Evolutionary conservation across 2,329 filamentous ascomycete genomes (phyloP), one percentile per base, ranked within the genome.

Genomic region (Talaromyces sp.): DNA sequence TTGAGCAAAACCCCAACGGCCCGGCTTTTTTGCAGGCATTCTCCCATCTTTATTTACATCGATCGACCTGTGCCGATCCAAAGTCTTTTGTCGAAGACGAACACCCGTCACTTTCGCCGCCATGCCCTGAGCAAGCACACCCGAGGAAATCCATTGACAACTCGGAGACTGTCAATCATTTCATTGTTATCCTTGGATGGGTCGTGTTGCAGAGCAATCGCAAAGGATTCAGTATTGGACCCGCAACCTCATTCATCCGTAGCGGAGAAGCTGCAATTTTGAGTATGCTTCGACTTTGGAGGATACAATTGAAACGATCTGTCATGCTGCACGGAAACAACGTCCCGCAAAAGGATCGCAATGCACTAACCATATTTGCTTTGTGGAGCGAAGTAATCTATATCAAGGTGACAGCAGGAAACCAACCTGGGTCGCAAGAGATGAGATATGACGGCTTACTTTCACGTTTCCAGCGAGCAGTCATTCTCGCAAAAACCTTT

Each of bases 361-460:
- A 60, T 10, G 49, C 62, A 36, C 36, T 64, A 15, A 47, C 44
- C 7, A 30, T 64, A 28, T 55, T 64, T 9, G 32, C 61, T 11
- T 8, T 64, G 3, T 64, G 62, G 62, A 32, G 56, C 28, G 59
- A 60, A 30, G 33, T 62, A 10, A 33, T 62, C 27, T 27, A 39
- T 15, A 62, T 64, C 17, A 57, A 53, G 25, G 36, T 49, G 17
- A 17, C 39, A 1, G 25, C 49, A 22, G 28, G 49, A n/a, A 53
- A 32, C n/a, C 39, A 52, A 13, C 55, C 54, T 7, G 51, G 28
- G 4, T 44, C 28, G 47, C 28, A 39, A 17, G 57, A 64, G 51
- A 62, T 58, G 57, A 57, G 49, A 57, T 64, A 62, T n/a, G 62
- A 64, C 27, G 30, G 36, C 11, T 51, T 55, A 32, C 44, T 60